Evolutionary conservation across 345 rosid species (phyloP).

Genomic region (Eucalyptus virginea): DNA sequence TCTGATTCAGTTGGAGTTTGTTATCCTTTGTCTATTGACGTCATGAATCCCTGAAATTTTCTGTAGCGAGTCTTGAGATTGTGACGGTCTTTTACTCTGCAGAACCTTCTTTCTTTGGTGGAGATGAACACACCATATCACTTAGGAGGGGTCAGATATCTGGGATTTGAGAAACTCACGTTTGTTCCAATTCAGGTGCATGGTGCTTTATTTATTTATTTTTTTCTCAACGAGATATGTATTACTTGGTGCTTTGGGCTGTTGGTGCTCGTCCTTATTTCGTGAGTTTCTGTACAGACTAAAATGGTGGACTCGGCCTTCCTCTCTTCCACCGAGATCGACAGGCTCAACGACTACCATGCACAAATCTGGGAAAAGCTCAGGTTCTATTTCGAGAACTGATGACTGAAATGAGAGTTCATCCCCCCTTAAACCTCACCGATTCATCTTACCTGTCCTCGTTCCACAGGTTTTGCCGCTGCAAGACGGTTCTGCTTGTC

Average conservation of each 20-base stretch:
- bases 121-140: slow-evolving; percentile 62
- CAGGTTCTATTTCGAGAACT: background rate
- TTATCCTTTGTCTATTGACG: background rate
- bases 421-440: background rate
- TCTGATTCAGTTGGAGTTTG: background rate
- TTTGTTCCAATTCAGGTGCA: slow-evolving; percentile 83
- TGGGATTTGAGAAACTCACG: slow-evolving; percentile 36
- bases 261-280: background rate
- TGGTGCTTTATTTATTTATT: background rate
- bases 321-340: slow-evolving; percentile 46
- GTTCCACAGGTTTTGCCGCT: slow-evolving; percentile 62
- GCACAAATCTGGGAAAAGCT: slow-evolving; percentile 90
- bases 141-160: slow-evolving; percentile 39
- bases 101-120: slow-evolving; percentile 75
- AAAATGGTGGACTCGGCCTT: slow-evolving; percentile 64
- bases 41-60: background rate
- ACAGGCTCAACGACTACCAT: slow-evolving; percentile 78
- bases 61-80: background rate
- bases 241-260: background rate
- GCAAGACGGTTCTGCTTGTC: slow-evolving; percentile 3
- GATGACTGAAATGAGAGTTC: background rate
- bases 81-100: background rate
- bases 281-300: slow-evolving; percentile 21
- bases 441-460: background rate
- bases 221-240: background rate